Percentiles rank a stretch among this genome's conserved stretches.
Conservation (phyloP, 1,284 basidiomycete genomes). For the Flammula alnicola region DNA sequence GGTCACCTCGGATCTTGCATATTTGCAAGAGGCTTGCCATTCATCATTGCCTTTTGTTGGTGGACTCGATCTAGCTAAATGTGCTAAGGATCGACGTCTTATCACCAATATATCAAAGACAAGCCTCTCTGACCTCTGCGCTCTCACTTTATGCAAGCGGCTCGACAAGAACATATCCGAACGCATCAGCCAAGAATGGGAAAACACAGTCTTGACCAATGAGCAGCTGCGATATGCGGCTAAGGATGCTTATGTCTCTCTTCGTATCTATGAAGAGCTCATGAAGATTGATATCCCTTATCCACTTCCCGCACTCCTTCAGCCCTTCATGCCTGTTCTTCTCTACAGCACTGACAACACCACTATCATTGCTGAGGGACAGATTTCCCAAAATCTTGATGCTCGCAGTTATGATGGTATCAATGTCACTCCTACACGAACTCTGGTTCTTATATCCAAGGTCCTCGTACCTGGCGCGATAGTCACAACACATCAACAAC, state of each 20-base stretch:
- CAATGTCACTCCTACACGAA: slow-evolving; percentile 7
- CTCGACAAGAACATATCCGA: slow-evolving; percentile 28
- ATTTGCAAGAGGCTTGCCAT: slow-evolving; percentile 19
- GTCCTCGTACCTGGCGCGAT: slow-evolving; percentile 14
- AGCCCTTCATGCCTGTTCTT: slow-evolving; percentile 10
- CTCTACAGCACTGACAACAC: slow-evolving; percentile 15
- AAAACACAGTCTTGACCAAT: slow-evolving; percentile 19
- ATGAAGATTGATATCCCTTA: slow-evolving; percentile 8
- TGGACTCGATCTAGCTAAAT: slow-evolving; percentile 23
- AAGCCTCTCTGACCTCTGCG: slow-evolving; percentile 26
- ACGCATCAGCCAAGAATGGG: slow-evolving; percentile 29
- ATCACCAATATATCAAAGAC: slow-evolving; percentile 10
- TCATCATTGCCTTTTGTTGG: slow-evolving; percentile 20
- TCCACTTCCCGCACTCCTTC: neutral
- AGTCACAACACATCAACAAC: slow-evolving; percentile 8
- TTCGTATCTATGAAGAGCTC: slow-evolving; percentile 16
- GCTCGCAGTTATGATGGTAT: slow-evolving; percentile 1
- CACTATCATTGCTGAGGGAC: slow-evolving; percentile 7
- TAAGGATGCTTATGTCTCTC: slow-evolving; percentile 32
- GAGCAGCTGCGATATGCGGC: slow-evolving; percentile 32
- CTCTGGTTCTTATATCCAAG: slow-evolving; percentile 7
- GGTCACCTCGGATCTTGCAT: slow-evolving; percentile 22
- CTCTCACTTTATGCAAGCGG: slow-evolving; percentile 22
- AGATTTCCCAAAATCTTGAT: neutral
- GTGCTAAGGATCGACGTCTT: slow-evolving; percentile 21